Percentiles rank a stretch among this genome's conserved stretches.
Evolutionary conservation across 1,284 basidiomycete genomes (phyloP).

Genomic region (Thelephora terrestris): DNA sequence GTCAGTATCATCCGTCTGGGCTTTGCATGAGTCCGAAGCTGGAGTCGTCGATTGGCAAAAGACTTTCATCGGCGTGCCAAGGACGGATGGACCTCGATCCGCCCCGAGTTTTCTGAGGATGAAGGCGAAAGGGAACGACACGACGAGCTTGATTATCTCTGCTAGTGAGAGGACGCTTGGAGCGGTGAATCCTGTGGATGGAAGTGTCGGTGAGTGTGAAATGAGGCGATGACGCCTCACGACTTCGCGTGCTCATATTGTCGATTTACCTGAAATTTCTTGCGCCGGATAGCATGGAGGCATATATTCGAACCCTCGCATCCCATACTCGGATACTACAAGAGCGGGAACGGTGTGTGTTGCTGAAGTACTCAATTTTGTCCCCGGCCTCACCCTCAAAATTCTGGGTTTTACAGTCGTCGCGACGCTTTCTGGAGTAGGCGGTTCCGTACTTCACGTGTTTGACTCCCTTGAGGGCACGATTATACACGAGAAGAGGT

Average conservation of each 20-base stretch:
- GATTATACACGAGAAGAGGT: conserved; percentile 55
- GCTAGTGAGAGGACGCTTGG: conserved; percentile 68
- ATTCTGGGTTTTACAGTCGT: conserved; percentile 38
- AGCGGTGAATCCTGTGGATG: conserved; percentile 62
- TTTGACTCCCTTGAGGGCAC: conserved; percentile 60
- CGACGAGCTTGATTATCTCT: conserved; percentile 48
- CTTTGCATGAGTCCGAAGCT: conserved; percentile 63
- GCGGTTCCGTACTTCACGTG: conserved; percentile 60
- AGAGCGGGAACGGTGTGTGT: conserved; percentile 43
- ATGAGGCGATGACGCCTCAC: too few species aligned
- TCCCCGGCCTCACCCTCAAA: not conserved
- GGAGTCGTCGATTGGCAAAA: conserved; percentile 87
- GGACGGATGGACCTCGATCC: conserved; percentile 34
- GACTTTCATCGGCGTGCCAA: conserved; percentile 60
- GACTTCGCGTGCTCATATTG: not conserved
- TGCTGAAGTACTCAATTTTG: not conserved
- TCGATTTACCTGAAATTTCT: conserved; percentile 5
- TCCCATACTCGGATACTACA: conserved; percentile 59
- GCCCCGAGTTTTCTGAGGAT: conserved; percentile 48
- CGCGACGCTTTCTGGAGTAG: conserved; percentile 66
- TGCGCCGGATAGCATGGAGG: conserved; percentile 61
- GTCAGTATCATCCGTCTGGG: conserved; percentile 17
- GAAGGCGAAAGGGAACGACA: conserved; percentile 19
- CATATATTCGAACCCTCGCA: conserved; percentile 62
- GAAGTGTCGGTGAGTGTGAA: conserved; percentile 54